Base-by-base conservation (phyloP, 805 yeast genomes). In the Starmerella stellata region DNA sequence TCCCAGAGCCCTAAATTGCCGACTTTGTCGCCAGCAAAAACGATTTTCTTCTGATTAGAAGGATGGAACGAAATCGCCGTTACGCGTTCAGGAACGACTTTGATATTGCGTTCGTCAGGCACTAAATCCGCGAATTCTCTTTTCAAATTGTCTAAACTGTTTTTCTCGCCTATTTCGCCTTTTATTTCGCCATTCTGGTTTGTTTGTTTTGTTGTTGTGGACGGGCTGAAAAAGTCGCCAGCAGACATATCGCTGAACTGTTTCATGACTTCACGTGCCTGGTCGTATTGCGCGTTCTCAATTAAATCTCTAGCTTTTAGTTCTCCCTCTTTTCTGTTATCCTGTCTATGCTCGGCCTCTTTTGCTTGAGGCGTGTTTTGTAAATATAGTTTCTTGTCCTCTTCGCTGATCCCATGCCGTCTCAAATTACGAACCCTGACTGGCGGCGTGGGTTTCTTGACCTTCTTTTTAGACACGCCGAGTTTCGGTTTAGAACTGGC, bases 1-100 rank as follows among this genome's bases (percentile, higher is more conserved):
- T 85, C 74, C 95, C 95, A 87, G 14, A 90, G 65, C 0, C 95
- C 95, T 32, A 83, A 58, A 44, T 73, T 69, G 4, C 98, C 98
- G n/a, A 61, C 59, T 11, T 81, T 80, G 57, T 90, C 98, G 34
- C 95, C 96, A 1, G 83, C 95, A 24, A 80, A 54, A 2, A 83
- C 64, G 4, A 87, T 51, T 45, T 77, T 66, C 43, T 73, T 72
- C 1, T 65, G 67, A 0, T 53, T 54, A 0, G 78, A 58, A 0
- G 95, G 95, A 56, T 87, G 96, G 54, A 81, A 77, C 30, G 65
- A 62, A 30, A 83, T 66, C 2, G 79, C 63, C 0, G 85, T 73
- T 54, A 87, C 74, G 42, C 98, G 64, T 38, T 75, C 78, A 28
- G 69, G 68, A 4, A 50, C 58, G 36, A 87, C 58, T 50, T 75